Conservation (phyloP, 2,329 filamentous ascomycete species). For the Trichoderma sp. region DNA sequence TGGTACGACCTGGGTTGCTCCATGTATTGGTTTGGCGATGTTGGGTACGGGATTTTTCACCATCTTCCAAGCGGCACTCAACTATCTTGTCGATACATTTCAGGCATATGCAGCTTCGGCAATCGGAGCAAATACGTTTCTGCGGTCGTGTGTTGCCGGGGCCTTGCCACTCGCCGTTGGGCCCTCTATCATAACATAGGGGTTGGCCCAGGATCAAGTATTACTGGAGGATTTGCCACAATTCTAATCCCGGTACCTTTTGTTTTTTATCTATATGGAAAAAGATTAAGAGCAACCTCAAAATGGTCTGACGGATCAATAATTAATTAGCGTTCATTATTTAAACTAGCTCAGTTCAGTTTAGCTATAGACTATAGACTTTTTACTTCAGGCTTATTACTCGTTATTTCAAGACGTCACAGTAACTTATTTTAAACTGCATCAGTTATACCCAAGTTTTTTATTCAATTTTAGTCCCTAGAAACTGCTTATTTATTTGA, state of each 20-base stretch:
- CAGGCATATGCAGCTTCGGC: constrained; percentile 50
- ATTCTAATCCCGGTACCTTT: constrained; percentile 58
- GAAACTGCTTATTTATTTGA: no score
- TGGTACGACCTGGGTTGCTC: constrained; percentile 60
- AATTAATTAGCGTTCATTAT: no score
- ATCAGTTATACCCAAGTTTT: no score
- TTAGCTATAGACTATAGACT: no score
- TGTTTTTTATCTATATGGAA: constrained; percentile 58
- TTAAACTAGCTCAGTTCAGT: no score
- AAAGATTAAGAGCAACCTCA: constrained; percentile 52
- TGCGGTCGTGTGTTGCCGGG: constrained; percentile 67
- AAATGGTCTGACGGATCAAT: constrained; percentile 44
- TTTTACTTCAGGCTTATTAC: no score
- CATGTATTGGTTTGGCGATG: constrained; percentile 53
- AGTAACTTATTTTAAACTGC: no score
- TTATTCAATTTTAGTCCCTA: no score
- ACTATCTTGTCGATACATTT: constrained; percentile 66
- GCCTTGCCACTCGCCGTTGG: constrained; percentile 71
- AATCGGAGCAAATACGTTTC: constrained; percentile 64
- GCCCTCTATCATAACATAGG: constrained; percentile 67
- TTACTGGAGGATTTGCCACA: constrained; percentile 60
- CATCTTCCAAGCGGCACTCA: constrained; percentile 54
- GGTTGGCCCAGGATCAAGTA: constrained; percentile 61
- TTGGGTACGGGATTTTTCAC: constrained; percentile 51
- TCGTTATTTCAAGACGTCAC: no score